Percentiles rank a stretch among this genome's conserved stretches.
phyloP scores from a whole-genome alignment of 2,329 filamentous ascomycete genomes.

The Penicillium sp. region DNA sequence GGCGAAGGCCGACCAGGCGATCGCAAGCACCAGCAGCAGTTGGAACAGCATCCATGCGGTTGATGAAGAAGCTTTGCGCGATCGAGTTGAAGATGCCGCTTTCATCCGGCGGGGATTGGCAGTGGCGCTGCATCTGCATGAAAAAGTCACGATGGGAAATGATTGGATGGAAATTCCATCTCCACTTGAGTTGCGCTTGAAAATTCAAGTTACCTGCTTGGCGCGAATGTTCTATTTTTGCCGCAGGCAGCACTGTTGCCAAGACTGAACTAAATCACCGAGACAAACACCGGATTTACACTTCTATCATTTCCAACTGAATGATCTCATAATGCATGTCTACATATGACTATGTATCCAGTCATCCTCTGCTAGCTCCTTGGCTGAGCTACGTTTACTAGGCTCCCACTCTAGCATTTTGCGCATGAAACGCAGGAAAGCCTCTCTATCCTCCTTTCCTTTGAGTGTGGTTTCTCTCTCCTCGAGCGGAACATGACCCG shows the following conservation, averaged over 20 bases:
- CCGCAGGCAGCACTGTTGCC: conserved; percentile 4
- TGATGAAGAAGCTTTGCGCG: not conserved
- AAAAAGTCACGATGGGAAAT: too few relatives aligned
- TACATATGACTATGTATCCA: conserved; percentile 17
- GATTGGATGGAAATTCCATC: too few relatives aligned
- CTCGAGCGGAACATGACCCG: conserved; percentile 26
- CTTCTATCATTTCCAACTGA: too few relatives aligned
- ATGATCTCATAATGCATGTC: too few relatives aligned
- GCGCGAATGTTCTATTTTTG: not conserved
- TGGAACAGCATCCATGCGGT: not conserved
- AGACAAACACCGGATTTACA: too few relatives aligned
- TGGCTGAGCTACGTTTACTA: conserved; percentile 26
- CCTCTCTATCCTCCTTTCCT: conserved; percentile 25
- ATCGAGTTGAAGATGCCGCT: too few relatives aligned
- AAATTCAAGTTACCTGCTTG: not conserved
- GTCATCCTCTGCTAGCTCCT: conserved; percentile 25
- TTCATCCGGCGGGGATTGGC: too few relatives aligned
- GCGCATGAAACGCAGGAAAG: conserved; percentile 29
- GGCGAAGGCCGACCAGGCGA: not conserved
- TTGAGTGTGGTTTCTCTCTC: conserved; percentile 35
- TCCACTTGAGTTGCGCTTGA: not conserved
- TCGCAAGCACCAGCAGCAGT: not conserved
- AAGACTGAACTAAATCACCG: too few relatives aligned
- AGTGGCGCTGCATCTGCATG: too few relatives aligned
- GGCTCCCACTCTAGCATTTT: conserved; percentile 38